Evolutionary conservation across 306 rosid species (phyloP), one percentile per base, ranked within the genome.

Genomic region (Medicago lupulina): DNA sequence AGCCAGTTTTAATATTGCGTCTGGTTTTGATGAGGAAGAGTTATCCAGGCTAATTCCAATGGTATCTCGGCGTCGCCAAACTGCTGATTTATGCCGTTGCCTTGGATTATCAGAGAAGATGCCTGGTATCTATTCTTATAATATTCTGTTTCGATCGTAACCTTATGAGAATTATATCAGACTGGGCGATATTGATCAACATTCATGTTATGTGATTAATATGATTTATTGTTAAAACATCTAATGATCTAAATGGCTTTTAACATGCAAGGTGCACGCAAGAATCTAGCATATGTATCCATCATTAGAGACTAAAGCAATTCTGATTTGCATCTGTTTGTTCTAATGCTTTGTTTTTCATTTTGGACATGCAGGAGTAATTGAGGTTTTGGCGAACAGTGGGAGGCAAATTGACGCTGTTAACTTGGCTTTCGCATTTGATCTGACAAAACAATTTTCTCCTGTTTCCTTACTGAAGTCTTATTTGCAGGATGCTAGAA

Each of bases 401-500:
- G 98, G 99, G 78, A 82, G 99, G 72, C 99, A 92, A 81, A 90
- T 96, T 85, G 99, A 96, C 77, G 99, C 98, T 1, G 92, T 96
- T 70, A 96, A 90, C 88, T 83, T 96, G 92, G 92, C 98, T 79
- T 90, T 87, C 76, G 96, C 98, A 55, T 96, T 96, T 64, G 94
- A 87, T 77, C 91, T 96, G 39, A 88, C 92, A 4, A 90, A 83
- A 39, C 91, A 77, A 80, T 92, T 92, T 84, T 76, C 87, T 71
- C 98, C 98, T 9, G 88, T 96, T 80, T 85, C 97, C 77, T 79
- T 96, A 41, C 89, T 96, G 72, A 92, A 92, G 70, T 92, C 96
- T 71, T 96, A 92, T 85, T 82, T 96, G 87, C 89, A 88, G 86
- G 99, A 92, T 80, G 97, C 99, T 44, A 89, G 88, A 79, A 96